Conservation (phyloP, 23 red algal genomes). For the Gracilaria vermiculophylla region DNA sequence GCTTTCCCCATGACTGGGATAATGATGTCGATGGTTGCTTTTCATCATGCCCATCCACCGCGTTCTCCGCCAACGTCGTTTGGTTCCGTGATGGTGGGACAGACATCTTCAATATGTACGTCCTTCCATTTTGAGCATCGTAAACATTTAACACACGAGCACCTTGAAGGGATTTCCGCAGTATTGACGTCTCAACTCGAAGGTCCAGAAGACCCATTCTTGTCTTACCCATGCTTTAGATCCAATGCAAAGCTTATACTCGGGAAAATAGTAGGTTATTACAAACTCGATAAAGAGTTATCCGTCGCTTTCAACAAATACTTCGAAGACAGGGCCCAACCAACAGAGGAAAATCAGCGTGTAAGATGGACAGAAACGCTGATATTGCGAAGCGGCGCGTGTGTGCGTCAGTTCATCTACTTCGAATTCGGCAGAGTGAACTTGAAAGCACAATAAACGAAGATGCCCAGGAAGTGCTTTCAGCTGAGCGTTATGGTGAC, state of each 20-base stretch:
- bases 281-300: no score
- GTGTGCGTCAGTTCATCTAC: no score
- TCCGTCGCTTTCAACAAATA: no score
- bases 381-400: no score
- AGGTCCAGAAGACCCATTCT: constrained; percentile 86
- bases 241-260: background rate
- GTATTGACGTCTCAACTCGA: constrained; percentile 57
- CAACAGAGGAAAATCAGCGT: no score
- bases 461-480: no score
- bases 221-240: constrained; percentile 60
- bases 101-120: constrained; percentile 89
- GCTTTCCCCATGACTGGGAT: constrained; percentile 61
- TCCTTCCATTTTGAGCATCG: constrained; percentile 72
- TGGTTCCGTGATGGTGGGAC: constrained; percentile 67
- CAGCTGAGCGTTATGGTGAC: no score
- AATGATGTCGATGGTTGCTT: background rate
- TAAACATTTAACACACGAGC: constrained; percentile 91
- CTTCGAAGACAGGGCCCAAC: no score
- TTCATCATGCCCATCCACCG: background rate
- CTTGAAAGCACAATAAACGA: no score
- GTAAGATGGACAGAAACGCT: no score
- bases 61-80: background rate
- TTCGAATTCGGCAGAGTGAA: no score
- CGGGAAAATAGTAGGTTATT: background rate
- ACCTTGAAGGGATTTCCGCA: constrained; percentile 65